Conservation (phyloP, 2,329 filamentous ascomycete species). For the Calonectria hawksworthii region DNA sequence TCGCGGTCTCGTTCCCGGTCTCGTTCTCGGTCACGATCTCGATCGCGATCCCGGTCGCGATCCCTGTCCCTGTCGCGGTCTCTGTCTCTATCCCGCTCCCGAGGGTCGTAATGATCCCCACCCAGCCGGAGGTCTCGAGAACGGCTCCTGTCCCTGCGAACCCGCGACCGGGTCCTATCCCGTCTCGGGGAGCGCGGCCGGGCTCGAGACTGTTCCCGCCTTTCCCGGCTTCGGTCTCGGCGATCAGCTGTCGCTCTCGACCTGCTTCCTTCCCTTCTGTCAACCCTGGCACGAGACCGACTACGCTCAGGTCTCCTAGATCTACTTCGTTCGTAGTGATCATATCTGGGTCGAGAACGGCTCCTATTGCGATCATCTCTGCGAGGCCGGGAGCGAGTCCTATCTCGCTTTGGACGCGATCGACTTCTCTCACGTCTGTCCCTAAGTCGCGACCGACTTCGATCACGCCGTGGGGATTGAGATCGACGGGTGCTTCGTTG, state of each 20-base stretch:
- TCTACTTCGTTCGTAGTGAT: constrained; percentile 52
- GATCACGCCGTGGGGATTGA: constrained; percentile 54
- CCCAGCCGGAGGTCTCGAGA: constrained; percentile 44
- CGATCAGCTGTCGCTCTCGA: constrained; percentile 43
- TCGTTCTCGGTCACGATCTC: constrained; percentile 35
- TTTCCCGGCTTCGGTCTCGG: constrained; percentile 49
- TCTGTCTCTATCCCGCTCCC: constrained; percentile 49
- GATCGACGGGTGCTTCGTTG: constrained; percentile 54
- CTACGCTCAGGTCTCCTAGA: constrained; percentile 55
- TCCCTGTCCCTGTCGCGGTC: constrained; percentile 35
- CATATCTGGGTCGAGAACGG: constrained; percentile 51
- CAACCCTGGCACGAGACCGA: constrained; percentile 51
- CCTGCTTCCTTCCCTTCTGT: constrained; percentile 52
- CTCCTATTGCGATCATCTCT: constrained; percentile 51
- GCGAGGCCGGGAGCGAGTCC: constrained; percentile 56
- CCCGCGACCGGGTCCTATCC: constrained; percentile 51
- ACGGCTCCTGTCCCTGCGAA: constrained; percentile 48
- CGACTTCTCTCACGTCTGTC: constrained; percentile 55
- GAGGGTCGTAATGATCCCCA: constrained; percentile 51
- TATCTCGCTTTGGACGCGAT: constrained; percentile 53
- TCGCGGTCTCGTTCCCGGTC: constrained; percentile 47
- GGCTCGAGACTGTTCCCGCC: constrained; percentile 47
- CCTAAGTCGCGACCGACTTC: constrained; percentile 50
- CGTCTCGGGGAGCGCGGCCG: constrained; percentile 46
- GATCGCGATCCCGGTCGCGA: constrained; percentile 21